Evolutionary conservation across 805 yeast genomes (phyloP).

Genomic region (Kluyveromyces nonfermentans): DNA sequence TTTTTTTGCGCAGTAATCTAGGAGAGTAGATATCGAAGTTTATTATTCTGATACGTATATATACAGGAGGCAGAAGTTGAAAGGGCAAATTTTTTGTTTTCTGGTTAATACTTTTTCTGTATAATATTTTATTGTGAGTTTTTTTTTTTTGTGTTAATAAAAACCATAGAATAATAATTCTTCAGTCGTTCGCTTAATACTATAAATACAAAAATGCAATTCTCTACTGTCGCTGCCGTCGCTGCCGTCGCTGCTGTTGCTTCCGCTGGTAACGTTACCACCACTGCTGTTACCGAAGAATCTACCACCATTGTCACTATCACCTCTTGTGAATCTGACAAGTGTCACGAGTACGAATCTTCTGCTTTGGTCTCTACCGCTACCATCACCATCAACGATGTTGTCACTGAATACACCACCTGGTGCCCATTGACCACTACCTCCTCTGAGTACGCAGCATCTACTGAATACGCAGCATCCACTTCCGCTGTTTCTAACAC

Average conservation of each 20-base stretch:
- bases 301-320: constrained; percentile 30
- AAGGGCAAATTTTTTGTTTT: background rate
- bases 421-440: constrained; percentile 30
- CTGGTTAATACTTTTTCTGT: background rate
- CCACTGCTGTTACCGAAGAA: constrained; percentile 16
- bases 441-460: too few relatives aligned
- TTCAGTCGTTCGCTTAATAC: constrained; percentile 25
- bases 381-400: constrained; percentile 29
- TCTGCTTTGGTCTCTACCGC: constrained; percentile 30
- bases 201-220: constrained; percentile 31
- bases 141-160: background rate
- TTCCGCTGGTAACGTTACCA: constrained; percentile 18
- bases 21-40: background rate
- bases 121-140: background rate
- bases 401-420: constrained; percentile 32
- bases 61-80: constrained; percentile 2
- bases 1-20: background rate
- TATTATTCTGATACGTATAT: constrained; percentile 3
- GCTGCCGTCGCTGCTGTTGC: constrained; percentile 16
- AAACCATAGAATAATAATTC: constrained; percentile 16
- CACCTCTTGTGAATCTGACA: constrained; percentile 28
- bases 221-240: constrained; percentile 28
- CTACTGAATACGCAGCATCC: constrained; percentile 14
- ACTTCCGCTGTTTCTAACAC: constrained; percentile 18
- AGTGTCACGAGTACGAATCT: constrained; percentile 27